A percentile compares a stretch with the other conserved stretches of the same genome.
These are phyloP conservation scores for Candida taoyuanica DNA, from an alignment of 805 yeast species.

Conservation along the genomic window DNA sequence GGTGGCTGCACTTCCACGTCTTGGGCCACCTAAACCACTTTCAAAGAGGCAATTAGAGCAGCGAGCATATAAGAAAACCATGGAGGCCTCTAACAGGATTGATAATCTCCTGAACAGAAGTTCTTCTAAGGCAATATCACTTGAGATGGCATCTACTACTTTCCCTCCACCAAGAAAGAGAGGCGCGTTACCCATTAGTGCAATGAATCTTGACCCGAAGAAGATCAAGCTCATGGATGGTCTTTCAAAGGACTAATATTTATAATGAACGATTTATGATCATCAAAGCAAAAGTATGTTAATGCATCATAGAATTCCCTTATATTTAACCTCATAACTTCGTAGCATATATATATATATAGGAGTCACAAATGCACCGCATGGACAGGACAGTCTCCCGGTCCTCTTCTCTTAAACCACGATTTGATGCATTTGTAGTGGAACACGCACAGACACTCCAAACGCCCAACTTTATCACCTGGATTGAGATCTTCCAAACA, in stretches of 20 bases:
- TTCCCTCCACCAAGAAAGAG: no score
- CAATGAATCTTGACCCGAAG: not conserved
- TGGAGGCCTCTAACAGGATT: not conserved
- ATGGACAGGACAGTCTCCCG: conserved; percentile 85
- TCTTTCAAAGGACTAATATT: no score
- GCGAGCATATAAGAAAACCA: not conserved
- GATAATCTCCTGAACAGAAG: not conserved
- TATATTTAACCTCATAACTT: not conserved
- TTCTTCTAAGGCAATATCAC: no score
- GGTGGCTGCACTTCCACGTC: no score
- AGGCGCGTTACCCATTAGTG: no score
- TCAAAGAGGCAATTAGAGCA: not conserved
- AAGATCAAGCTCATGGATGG: not conserved
- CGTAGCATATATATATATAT: not conserved
- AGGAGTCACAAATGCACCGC: conserved; percentile 33
- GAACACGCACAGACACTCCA: conserved; percentile 92
- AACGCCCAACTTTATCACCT: conserved; percentile 84
- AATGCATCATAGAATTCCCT: no score
- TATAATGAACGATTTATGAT: not conserved
- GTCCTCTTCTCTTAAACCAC: conserved; percentile 87
- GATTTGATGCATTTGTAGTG: conserved; percentile 86
- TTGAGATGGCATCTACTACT: no score
- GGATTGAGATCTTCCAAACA: conserved; percentile 86
- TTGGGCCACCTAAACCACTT: not conserved
- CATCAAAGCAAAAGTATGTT: no score